Evolutionary conservation across 306 rosid species (phyloP).

Genomic region (Inga laurina): DNA sequence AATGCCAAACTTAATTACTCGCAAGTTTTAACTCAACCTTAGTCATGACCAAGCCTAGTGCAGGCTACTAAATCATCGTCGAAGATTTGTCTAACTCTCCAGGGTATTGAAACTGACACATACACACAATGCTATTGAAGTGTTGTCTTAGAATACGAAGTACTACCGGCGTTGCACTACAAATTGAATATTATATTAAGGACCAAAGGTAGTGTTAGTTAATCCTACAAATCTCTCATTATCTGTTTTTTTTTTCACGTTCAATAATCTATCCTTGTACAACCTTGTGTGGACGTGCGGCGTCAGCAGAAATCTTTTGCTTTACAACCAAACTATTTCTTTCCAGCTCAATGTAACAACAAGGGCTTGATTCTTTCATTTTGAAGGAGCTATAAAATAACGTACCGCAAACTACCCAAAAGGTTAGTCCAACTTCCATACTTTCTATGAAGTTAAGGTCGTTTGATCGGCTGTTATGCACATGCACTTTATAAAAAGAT

Average conservation of each 20-base stretch:
- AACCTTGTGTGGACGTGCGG: slow-evolving; percentile 31
- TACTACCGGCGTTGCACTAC: too few species aligned
- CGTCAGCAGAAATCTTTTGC: slow-evolving; percentile 35
- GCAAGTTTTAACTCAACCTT: background rate
- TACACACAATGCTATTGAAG: background rate
- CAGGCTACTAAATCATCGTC: background rate
- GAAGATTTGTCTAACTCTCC: background rate
- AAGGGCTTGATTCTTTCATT: background rate
- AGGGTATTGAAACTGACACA: background rate
- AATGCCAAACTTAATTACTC: background rate
- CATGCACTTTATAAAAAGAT: background rate
- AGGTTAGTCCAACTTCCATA: background rate
- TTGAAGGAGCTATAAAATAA: slow-evolving; percentile 1
- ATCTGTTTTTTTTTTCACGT: background rate
- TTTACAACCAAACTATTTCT: slow-evolving; percentile 35
- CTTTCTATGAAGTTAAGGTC: background rate
- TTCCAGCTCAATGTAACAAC: slow-evolving; percentile 38
- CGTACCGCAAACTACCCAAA: background rate
- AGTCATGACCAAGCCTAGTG: background rate
- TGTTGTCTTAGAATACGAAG: too few species aligned
- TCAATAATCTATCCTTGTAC: background rate
- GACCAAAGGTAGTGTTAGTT: background rate
- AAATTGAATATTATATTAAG: too few species aligned
- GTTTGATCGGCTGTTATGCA: background rate
- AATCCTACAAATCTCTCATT: background rate